These are phyloP conservation scores for Trypanosoma scelopori DNA, from an alignment of 208 protist genomes.

Conservation along the genomic window DNA sequence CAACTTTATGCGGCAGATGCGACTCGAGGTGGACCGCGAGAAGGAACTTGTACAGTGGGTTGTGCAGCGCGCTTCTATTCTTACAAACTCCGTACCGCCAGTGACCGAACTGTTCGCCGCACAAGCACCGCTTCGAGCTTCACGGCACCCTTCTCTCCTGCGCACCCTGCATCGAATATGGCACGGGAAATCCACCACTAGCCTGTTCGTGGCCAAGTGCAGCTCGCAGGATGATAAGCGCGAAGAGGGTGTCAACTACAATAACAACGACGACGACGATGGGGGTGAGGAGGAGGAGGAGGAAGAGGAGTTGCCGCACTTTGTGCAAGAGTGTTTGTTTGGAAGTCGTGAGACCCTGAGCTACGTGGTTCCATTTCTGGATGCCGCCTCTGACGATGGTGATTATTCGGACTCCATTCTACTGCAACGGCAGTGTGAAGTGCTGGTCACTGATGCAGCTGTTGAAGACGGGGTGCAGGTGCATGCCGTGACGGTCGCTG, in stretches of 20 bases:
- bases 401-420: not conserved
- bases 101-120: not conserved
- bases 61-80: conserved; percentile 39
- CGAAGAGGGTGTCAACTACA: not conserved
- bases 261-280: not conserved
- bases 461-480: conserved; percentile 3
- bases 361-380: not conserved
- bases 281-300: not conserved
- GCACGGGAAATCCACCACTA: conserved; percentile 13
- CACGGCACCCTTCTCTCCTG: conserved; percentile 36
- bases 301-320: conserved; percentile 8
- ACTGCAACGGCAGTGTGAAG: conserved; percentile 10
- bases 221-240: not conserved
- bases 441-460: not conserved
- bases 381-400: too few species aligned
- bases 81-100: not conserved
- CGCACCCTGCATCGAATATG: conserved; percentile 36
- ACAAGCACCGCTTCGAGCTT: conserved; percentile 28
- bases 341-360: not conserved
- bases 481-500: conserved; percentile 2
- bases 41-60: conserved; percentile 58
- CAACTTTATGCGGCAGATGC: conserved; percentile 36
- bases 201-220: not conserved
- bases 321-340: conserved; percentile 19
- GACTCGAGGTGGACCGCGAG: conserved; percentile 37